These are phyloP conservation scores for Mrakia frigida DNA, from an alignment of 768 basidiomycete species.

Conservation along the genomic window DNA sequence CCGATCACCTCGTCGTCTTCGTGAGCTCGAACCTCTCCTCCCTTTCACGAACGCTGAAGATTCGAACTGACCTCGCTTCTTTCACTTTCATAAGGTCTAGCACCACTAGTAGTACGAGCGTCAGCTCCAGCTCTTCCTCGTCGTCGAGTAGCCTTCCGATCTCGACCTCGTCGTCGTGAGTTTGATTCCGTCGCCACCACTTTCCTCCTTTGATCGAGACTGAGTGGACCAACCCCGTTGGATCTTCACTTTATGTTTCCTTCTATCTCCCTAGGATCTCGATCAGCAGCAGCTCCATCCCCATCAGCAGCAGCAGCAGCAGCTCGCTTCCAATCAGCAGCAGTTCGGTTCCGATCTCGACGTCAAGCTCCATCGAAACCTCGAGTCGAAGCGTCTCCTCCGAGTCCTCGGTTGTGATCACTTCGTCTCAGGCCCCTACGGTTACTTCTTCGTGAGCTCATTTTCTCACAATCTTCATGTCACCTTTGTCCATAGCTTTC, in stretches of 20 bases:
- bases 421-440: not conserved
- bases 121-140: not conserved
- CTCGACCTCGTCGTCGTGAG: conserved; percentile 1
- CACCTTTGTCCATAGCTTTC: not conserved
- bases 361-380: no score
- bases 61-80: not conserved
- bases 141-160: not conserved
- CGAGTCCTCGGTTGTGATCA: not conserved
- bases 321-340: not conserved
- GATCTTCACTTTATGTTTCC: not conserved
- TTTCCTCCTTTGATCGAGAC: not conserved
- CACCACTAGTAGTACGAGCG: not conserved
- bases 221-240: not conserved
- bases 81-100: not conserved
- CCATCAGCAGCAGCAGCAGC: not conserved
- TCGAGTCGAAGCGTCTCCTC: not conserved
- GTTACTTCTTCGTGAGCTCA: not conserved
- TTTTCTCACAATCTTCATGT: not conserved
- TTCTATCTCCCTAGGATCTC: not conserved
- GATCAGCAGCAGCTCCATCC: no score
- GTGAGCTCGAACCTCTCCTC: no score
- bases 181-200: not conserved
- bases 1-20: no score
- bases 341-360: no score
- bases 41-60: no score